Percentiles rank a stretch among this genome's conserved stretches.
Conservation (phyloP, 2,329 filamentous ascomycete species). For the Phoma herbarum region DNA sequence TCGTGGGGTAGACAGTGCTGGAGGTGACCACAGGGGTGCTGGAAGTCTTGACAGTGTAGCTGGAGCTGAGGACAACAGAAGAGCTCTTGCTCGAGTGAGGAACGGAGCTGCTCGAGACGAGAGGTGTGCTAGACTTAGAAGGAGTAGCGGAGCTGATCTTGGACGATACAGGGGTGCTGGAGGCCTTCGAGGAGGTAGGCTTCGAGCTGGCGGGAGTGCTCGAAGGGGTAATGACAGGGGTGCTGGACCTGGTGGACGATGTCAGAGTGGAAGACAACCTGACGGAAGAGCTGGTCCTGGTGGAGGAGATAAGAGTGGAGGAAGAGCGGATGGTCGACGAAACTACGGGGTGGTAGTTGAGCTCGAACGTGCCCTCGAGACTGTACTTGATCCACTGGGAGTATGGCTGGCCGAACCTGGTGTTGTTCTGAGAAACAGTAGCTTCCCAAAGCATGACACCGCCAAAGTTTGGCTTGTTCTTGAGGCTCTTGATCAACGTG, state of each 20-base stretch:
- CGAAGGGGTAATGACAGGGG: constrained; percentile 1
- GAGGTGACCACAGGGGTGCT: constrained; percentile 6
- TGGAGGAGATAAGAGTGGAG: constrained; percentile 11
- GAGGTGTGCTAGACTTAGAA: constrained; percentile 1
- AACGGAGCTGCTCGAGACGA: constrained; percentile 2
- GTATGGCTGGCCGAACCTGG: constrained; percentile 56
- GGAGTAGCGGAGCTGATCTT: constrained; percentile 5
- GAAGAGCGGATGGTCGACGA: constrained; percentile 22
- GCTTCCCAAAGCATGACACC: constrained; percentile 70
- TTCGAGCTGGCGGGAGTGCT: constrained; percentile 12
- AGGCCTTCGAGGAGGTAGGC: not conserved
- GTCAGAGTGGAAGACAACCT: not conserved
- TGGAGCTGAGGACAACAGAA: constrained; percentile 11
- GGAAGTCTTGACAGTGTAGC: constrained; percentile 12
- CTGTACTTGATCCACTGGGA: constrained; percentile 58
- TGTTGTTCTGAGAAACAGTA: constrained; percentile 58
- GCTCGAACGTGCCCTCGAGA: constrained; percentile 31
- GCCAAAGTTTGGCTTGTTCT: constrained; percentile 56
- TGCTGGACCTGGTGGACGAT: not conserved
- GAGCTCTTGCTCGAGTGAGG: constrained; percentile 12
- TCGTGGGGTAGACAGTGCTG: constrained; percentile 8
- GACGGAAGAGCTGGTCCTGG: not conserved
- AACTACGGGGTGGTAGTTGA: constrained; percentile 30
- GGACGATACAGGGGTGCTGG: constrained; percentile 9
- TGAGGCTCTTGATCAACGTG: constrained; percentile 53